Conservation (phyloP, 1,284 basidiomycete species). For the Psilocybe mexicana region DNA sequence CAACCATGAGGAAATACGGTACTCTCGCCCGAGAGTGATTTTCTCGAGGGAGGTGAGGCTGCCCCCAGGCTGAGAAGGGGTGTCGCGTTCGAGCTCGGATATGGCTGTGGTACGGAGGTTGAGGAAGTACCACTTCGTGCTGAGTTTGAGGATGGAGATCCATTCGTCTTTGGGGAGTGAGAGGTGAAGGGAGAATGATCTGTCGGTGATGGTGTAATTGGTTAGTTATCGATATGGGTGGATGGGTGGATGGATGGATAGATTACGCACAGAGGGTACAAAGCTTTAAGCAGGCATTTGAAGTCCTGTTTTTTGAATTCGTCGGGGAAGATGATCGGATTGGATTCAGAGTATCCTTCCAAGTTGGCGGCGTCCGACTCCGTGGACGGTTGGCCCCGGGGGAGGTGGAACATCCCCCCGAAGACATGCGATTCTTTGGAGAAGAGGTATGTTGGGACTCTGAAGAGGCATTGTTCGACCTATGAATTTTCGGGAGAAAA, state of each 20-base stretch:
- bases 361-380: background rate
- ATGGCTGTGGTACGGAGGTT: conserved; percentile 19
- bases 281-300: conserved; percentile 16
- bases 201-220: too few species aligned
- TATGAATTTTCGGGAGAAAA: background rate
- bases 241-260: too few species aligned
- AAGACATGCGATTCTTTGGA: conserved; percentile 22
- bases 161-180: conserved; percentile 18
- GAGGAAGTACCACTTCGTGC: conserved; percentile 25
- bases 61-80: background rate
- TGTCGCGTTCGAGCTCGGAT: background rate
- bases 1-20: conserved; percentile 17
- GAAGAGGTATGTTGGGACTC: conserved; percentile 23
- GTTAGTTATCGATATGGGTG: too few species aligned
- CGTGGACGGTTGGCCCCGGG: background rate
- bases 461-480: conserved; percentile 23
- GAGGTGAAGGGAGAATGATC: conserved; percentile 1
- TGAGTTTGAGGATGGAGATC: conserved; percentile 24
- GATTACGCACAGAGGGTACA: conserved; percentile 20
- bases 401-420: conserved; percentile 17
- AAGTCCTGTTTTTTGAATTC: conserved; percentile 16
- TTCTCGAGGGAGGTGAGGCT: conserved; percentile 8
- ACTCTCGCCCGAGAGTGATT: conserved; percentile 15
- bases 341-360: conserved; percentile 7
- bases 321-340: conserved; percentile 17